Percentiles rank a stretch among this genome's conserved stretches.
Evolutionary conservation across 75 land plant species (phyloP).

Genomic region (Gnetum montanum): DNA sequence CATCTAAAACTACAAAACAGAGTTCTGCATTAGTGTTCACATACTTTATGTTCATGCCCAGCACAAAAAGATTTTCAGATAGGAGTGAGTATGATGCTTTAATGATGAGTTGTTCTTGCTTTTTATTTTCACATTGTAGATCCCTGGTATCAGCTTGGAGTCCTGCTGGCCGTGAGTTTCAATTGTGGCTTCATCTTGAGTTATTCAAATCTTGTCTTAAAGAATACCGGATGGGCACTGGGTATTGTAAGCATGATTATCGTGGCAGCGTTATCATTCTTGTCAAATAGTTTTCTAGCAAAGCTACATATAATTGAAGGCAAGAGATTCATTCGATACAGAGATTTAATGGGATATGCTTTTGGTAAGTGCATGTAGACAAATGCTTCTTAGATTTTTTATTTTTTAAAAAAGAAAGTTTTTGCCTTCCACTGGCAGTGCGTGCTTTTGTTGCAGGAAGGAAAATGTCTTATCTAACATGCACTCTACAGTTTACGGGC

Average conservation of each 20-base stretch:
- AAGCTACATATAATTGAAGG: constrained; percentile 38
- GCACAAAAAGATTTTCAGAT: too few species aligned
- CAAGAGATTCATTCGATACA: constrained; percentile 44
- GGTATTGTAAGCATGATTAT: constrained; percentile 20
- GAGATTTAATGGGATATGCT: constrained; percentile 42
- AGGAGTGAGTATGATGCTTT: too few species aligned
- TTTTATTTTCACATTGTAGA: too few species aligned
- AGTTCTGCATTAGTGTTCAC: too few species aligned
- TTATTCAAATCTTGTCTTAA: constrained; percentile 45
- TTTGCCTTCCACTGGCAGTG: too few species aligned
- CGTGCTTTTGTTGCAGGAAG: constrained; percentile 34
- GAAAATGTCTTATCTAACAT: constrained; percentile 34
- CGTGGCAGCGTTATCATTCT: constrained; percentile 26
- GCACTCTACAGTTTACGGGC: constrained; percentile 27
- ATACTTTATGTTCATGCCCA: too few species aligned
- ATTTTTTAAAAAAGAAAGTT: too few species aligned
- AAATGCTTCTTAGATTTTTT: too few species aligned
- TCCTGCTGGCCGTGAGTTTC: constrained; percentile 33
- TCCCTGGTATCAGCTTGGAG: constrained; percentile 49
- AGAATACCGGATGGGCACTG: constrained; percentile 40
- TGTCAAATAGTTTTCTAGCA: constrained; percentile 43
- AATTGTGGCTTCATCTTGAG: constrained; percentile 43
- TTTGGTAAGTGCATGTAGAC: constrained; percentile 22
- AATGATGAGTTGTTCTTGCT: too few species aligned
- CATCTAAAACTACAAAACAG: too few species aligned